Conservation (phyloP, 805 yeast genomes). For the Wickerhamomyces queroliae region DNA sequence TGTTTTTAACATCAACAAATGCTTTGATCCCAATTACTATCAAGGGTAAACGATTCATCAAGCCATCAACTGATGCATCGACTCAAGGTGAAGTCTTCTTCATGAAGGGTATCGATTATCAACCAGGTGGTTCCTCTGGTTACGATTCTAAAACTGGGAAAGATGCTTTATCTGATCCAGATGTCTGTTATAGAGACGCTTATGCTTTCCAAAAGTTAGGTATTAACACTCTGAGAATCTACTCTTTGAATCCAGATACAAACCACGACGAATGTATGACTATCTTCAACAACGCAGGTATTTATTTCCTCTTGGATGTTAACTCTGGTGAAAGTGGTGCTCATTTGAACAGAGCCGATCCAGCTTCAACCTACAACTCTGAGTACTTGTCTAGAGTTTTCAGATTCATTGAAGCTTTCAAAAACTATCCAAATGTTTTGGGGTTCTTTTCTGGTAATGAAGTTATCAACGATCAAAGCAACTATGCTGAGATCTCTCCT, state of each 20-base stretch:
- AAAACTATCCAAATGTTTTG: slow-evolving; percentile 73
- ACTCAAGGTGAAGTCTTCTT: slow-evolving; percentile 61
- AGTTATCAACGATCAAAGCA: slow-evolving; percentile 70
- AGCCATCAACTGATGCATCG: slow-evolving; percentile 39
- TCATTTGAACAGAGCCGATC: slow-evolving; percentile 67
- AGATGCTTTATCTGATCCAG: slow-evolving; percentile 71
- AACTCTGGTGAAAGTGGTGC: slow-evolving; percentile 67
- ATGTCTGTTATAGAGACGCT: slow-evolving; percentile 75
- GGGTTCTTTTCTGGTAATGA: slow-evolving; percentile 94
- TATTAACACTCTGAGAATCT: slow-evolving; percentile 78
- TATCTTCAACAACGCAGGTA: slow-evolving; percentile 84
- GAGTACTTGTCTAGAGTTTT: slow-evolving; percentile 73
- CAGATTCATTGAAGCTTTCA: slow-evolving; percentile 79
- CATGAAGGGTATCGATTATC: slow-evolving; percentile 85
- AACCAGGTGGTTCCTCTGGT: slow-evolving; percentile 85
- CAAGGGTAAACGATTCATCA: slow-evolving; percentile 53
- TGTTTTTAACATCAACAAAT: background rate
- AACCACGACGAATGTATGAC: slow-evolving; percentile 92
- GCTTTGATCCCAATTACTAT: slow-evolving; percentile 56
- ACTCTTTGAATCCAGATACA: slow-evolving; percentile 75
- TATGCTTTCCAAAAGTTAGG: slow-evolving; percentile 74
- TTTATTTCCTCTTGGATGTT: slow-evolving; percentile 81
- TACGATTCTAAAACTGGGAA: slow-evolving; percentile 24
- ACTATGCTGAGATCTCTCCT: slow-evolving; percentile 61
- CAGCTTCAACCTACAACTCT: slow-evolving; percentile 63